phyloP scores from a whole-genome alignment of 139 green algal genomes.

The Chlorella sp. region DNA sequence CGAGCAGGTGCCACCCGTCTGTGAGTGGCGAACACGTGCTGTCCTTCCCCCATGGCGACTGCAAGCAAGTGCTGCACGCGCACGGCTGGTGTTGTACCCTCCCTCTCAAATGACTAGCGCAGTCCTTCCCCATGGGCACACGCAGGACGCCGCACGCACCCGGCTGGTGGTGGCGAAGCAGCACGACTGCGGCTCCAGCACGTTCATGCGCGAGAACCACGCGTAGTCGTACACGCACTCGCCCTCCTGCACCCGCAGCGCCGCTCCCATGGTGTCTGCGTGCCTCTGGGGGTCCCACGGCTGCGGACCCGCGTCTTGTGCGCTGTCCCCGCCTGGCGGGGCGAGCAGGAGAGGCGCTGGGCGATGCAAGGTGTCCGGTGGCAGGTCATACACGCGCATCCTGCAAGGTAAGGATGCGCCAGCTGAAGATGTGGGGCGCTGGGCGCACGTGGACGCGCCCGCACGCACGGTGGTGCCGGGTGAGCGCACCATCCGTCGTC shows the following conservation, averaged over 20 bases:
- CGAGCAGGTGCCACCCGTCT: too few relatives aligned
- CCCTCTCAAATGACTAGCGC: too few relatives aligned
- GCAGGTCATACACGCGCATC: slow-evolving; percentile 67
- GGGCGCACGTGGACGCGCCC: too few relatives aligned
- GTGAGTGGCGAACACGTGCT: too few relatives aligned
- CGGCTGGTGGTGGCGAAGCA: slow-evolving; percentile 67
- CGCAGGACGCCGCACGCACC: slow-evolving; percentile 25
- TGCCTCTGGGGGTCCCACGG: background rate
- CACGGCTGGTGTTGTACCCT: too few relatives aligned
- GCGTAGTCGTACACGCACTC: slow-evolving; percentile 77
- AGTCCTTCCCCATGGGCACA: too few relatives aligned
- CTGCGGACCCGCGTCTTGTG: background rate
- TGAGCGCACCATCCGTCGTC: slow-evolving; percentile 63
- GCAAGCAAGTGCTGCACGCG: too few relatives aligned
- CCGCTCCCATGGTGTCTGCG: slow-evolving; percentile 27
- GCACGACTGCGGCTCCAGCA: slow-evolving; percentile 59
- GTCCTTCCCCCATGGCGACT: too few relatives aligned
- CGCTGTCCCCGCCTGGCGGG: background rate
- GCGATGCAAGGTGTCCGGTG: slow-evolving; percentile 26
- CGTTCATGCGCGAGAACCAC: slow-evolving; percentile 66
- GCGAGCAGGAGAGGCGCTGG: slow-evolving; percentile 3
- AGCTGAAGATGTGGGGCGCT: background rate
- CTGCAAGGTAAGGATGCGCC: slow-evolving; percentile 19
- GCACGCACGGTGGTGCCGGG: background rate
- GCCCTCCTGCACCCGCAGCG: slow-evolving; percentile 50